A percentile compares a stretch with the other conserved stretches of the same genome.
phyloP scores from a whole-genome alignment of 1,284 basidiomycete genomes.

The Ceratobasidium sp. region DNA sequence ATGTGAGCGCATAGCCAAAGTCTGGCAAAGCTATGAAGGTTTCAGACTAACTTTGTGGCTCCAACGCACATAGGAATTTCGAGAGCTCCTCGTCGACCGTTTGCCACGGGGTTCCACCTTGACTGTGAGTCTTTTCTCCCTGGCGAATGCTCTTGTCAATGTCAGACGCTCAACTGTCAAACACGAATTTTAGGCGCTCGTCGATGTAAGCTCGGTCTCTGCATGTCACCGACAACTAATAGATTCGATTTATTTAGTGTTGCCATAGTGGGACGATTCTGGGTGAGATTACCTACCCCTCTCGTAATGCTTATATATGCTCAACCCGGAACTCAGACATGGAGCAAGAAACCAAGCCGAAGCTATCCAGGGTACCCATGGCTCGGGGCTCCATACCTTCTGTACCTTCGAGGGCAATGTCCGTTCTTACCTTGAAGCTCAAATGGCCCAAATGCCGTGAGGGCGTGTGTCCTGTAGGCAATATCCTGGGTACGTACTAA shows the following conservation, averaged over 20 bases:
- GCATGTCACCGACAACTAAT: neutral
- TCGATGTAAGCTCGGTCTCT: slow-evolving; percentile 23
- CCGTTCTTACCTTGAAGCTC: slow-evolving; percentile 11
- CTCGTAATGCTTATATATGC: neutral
- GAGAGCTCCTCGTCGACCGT: slow-evolving; percentile 31
- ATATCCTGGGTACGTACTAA: slow-evolving; percentile 27
- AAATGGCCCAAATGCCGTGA: slow-evolving; percentile 13
- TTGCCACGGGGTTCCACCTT: slow-evolving; percentile 18
- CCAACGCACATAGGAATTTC: slow-evolving; percentile 18
- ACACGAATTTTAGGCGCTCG: slow-evolving; percentile 9
- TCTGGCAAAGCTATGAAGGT: neutral
- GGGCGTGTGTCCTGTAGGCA: slow-evolving; percentile 27
- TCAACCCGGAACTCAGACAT: slow-evolving; percentile 23
- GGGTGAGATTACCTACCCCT: neutral
- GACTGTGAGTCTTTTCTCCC: slow-evolving; percentile 10
- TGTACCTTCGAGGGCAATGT: neutral
- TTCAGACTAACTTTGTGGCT: too few relatives aligned
- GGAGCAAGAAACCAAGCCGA: slow-evolving; percentile 33
- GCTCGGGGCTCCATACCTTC: slow-evolving; percentile 20
- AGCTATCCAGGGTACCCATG: neutral
- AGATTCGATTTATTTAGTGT: slow-evolving; percentile 8
- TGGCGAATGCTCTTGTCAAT: too few relatives aligned
- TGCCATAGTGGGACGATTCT: slow-evolving; percentile 44
- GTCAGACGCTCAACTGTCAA: neutral
- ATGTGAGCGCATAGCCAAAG: slow-evolving; percentile 7